Evolutionary conservation across 2,329 filamentous ascomycete species (phyloP).

Genomic region (Pseudocercospora macadamiae): DNA sequence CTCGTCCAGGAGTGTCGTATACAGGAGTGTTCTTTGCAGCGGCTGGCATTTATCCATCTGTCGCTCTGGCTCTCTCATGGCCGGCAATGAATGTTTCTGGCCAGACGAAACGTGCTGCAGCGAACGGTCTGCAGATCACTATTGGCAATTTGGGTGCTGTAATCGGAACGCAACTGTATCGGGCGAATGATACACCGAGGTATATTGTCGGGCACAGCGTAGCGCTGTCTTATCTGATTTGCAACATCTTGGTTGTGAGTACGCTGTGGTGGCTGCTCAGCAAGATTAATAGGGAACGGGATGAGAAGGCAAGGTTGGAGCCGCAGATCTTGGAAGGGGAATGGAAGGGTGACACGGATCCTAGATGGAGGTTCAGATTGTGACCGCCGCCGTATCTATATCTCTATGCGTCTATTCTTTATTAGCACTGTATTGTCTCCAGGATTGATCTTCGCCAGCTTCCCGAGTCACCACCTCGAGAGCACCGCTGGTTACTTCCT

Average conservation of each 20-base stretch:
- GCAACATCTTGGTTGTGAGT: slow-evolving; percentile 59
- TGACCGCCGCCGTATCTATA: slow-evolving; percentile 15
- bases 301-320: slow-evolving; percentile 48
- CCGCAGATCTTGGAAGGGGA: slow-evolving; percentile 56
- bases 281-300: slow-evolving; percentile 61
- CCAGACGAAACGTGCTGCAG: slow-evolving; percentile 69
- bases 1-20: slow-evolving; percentile 45
- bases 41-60: slow-evolving; percentile 68
- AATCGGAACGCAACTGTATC: slow-evolving; percentile 70
- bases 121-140: slow-evolving; percentile 72
- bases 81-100: slow-evolving; percentile 69
- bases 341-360: slow-evolving; percentile 65
- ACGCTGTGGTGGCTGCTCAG: slow-evolving; percentile 59
- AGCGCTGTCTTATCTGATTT: slow-evolving; percentile 65
- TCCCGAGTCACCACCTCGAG: slow-evolving; percentile 5
- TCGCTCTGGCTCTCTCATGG: slow-evolving; percentile 68
- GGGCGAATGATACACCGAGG: slow-evolving; percentile 61
- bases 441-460: slow-evolving; percentile 3
- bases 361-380: slow-evolving; percentile 63
- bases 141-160: slow-evolving; percentile 72
- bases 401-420: neutral
- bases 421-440: neutral
- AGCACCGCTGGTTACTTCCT: slow-evolving; percentile 35
- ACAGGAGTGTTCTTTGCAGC: slow-evolving; percentile 45
- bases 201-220: slow-evolving; percentile 70